Evolutionary conservation across 768 basidiomycete genomes (phyloP), one percentile per base, ranked within the genome.

Genomic region (Lactarius pseudohatsudake): DNA sequence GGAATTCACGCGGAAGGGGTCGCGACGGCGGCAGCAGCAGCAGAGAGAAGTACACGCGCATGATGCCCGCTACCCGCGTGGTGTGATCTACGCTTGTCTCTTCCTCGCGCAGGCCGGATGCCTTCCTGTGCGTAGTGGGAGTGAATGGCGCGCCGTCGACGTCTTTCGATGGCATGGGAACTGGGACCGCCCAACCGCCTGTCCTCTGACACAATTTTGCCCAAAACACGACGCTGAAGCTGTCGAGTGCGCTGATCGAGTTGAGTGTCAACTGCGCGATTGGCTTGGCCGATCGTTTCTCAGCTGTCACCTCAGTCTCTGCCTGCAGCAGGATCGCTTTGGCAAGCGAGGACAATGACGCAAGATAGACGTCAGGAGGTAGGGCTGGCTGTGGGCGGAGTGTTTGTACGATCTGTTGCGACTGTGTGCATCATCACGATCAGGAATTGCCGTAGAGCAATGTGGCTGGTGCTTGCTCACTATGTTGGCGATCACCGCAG

Each of bases 281-380:
- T 0, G 96, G 96, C 43, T 83, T 81, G 0, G 94, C 95, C 28
- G 90, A 90, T 36, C 87, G 86, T 72, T 90, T 87, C 76, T 96
- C 92, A 2, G 95, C 94, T 1, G 90, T 86, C 10, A 96, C 92
- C 76, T 98, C 96, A 0, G 88, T 90, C 79, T 97, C 95, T 20
- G 95, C 95, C 78, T 98, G 96, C 40, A 91, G 82, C 54, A 98
- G 82, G 67, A 98, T 88, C 20, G 87, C 81, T 74, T 98, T 98
- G 57, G 93, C 81, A 47, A 98, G 84, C n/a, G 94, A 90, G 26
- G 92, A 95, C 55, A 96, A 84, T 26, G 90, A 82, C 59, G 93
- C 91, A 57, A 81, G 75, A 74, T 94, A 96, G 61, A 91, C 78
- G n/a, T 74, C 70, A 43, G 70, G 68, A 15, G 76, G 73, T 62